Conservation (phyloP, 179 eudicot genomes). For the Silene vulgaris region DNA sequence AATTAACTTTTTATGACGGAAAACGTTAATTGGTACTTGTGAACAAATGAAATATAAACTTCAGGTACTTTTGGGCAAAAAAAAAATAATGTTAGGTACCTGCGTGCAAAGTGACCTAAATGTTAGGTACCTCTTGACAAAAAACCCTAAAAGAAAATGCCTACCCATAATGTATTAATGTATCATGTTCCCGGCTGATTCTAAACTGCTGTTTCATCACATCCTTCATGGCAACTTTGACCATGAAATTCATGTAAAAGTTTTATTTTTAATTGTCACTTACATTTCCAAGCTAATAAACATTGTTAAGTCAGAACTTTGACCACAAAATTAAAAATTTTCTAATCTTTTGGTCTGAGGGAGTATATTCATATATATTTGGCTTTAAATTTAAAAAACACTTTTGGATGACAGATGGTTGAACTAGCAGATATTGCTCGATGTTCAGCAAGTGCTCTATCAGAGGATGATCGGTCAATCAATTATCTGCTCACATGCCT, state of each 20-base stretch:
- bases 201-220: background rate
- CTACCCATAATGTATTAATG: background rate
- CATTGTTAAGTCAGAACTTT: conserved; percentile 1
- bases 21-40: no score
- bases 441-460: conserved; percentile 73
- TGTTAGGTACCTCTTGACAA: no score
- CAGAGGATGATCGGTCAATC: conserved; percentile 75
- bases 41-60: no score
- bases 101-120: no score
- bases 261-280: background rate
- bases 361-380: conserved; percentile 4
- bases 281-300: conserved; percentile 2
- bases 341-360: background rate
- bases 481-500: conserved; percentile 74
- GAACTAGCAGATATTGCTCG: conserved; percentile 98
- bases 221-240: background rate
- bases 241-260: background rate
- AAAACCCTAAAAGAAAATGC: background rate
- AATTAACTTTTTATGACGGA: no score
- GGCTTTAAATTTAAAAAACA: conserved; percentile 16
- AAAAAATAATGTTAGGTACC: no score
- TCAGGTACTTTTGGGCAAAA: no score
- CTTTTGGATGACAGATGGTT: conserved; percentile 56
- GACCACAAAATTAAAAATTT: background rate
- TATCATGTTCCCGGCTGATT: background rate